Percentiles rank a stretch among this genome's conserved stretches.
These are phyloP conservation scores for Cyclotella sp. DNA, from an alignment of 108 stramenopile species.

Conservation along the genomic window DNA sequence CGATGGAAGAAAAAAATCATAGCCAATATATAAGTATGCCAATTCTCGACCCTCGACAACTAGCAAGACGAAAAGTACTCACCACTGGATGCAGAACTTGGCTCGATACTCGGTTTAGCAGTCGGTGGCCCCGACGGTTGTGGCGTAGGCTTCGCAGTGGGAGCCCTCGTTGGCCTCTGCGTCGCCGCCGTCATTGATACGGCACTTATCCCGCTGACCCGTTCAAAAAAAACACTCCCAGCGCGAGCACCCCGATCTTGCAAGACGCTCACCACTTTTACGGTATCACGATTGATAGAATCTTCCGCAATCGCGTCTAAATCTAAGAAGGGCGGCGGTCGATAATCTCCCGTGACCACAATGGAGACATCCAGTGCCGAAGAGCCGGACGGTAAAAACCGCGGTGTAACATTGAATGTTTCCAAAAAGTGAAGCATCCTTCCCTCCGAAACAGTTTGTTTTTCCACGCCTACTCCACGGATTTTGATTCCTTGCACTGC, in stretches of 20 bases:
- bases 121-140: constrained; percentile 27
- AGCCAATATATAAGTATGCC: neutral
- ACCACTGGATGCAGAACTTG: constrained; percentile 16
- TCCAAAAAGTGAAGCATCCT: neutral
- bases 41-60: neutral
- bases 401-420: constrained; percentile 7
- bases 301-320: constrained; percentile 38
- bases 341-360: constrained; percentile 40
- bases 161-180: constrained; percentile 28
- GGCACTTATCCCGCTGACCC: constrained; percentile 31
- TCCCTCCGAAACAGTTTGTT: neutral
- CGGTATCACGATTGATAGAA: constrained; percentile 28
- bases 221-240: constrained; percentile 17
- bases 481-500: constrained; percentile 14
- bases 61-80: neutral
- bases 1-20: neutral
- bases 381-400: constrained; percentile 25
- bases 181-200: constrained; percentile 6
- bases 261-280: constrained; percentile 17
- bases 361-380: constrained; percentile 36
- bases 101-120: constrained; percentile 13
- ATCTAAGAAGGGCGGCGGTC: constrained; percentile 32
- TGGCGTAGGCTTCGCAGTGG: constrained; percentile 25
- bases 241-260: constrained; percentile 19
- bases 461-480: constrained; percentile 10